Evolutionary conservation across 2,329 filamentous ascomycete genomes (phyloP).

Genomic region (Magnaporthales sp.): DNA sequence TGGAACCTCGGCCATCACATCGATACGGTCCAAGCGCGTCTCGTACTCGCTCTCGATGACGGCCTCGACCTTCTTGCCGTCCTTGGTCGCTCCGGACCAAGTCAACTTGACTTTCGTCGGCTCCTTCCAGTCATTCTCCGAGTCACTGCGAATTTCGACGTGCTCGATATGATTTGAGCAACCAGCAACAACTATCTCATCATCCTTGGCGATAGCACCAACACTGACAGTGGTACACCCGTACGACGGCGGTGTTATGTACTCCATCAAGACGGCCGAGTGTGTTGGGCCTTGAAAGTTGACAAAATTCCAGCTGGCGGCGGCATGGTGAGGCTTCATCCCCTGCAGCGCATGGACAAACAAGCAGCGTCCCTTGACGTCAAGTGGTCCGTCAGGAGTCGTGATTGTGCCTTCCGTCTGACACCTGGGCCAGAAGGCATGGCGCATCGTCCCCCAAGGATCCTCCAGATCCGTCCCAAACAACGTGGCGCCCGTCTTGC

Average conservation of each 20-base stretch:
- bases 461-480: slow-evolving; percentile 79
- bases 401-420: slow-evolving; percentile 73
- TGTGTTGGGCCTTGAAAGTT: slow-evolving; percentile 83
- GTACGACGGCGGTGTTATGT: slow-evolving; percentile 87
- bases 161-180: slow-evolving; percentile 58
- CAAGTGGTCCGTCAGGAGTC: slow-evolving; percentile 70
- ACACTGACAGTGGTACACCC: slow-evolving; percentile 77
- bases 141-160: slow-evolving; percentile 59
- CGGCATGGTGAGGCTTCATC: slow-evolving; percentile 98
- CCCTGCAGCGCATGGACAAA: slow-evolving; percentile 85
- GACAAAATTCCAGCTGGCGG: slow-evolving; percentile 86
- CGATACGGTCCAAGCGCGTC: slow-evolving; percentile 68
- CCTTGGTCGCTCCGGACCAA: slow-evolving; percentile 72
- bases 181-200: slow-evolving; percentile 68
- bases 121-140: slow-evolving; percentile 81
- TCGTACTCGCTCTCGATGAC: slow-evolving; percentile 62
- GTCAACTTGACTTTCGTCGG: slow-evolving; percentile 65
- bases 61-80: slow-evolving; percentile 64
- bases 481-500: slow-evolving; percentile 73
- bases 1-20: slow-evolving; percentile 94
- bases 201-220: slow-evolving; percentile 73
- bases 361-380: slow-evolving; percentile 72
- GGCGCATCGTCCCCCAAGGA: slow-evolving; percentile 89
- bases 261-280: slow-evolving; percentile 93
- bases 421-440: slow-evolving; percentile 91